Conservation (phyloP, 257 asterid genomes). For the Scutellaria barbata region DNA sequence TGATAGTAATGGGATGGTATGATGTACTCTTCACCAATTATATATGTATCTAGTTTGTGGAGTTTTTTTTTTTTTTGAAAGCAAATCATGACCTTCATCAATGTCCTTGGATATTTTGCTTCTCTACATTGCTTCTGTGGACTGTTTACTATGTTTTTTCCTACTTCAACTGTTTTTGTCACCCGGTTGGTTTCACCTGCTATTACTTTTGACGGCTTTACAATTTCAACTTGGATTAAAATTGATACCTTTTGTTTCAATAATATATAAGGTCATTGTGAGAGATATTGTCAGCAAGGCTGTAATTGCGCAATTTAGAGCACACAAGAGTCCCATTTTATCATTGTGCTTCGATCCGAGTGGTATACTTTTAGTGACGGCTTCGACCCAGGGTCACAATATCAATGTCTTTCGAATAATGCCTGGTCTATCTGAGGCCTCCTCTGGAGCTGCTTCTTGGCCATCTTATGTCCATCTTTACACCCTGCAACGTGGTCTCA, state of each 20-base stretch:
- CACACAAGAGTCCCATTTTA: conserved; percentile 74
- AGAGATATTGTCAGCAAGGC: conserved; percentile 70
- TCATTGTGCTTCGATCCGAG: conserved; percentile 63
- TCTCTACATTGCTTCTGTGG: conserved; percentile 5
- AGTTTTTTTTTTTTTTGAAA: conserved; percentile 11
- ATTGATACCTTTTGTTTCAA: conserved; percentile 15
- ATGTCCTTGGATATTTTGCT: not conserved
- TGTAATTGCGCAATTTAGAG: conserved; percentile 82
- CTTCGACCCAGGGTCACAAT: conserved; percentile 93
- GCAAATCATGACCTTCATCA: not conserved
- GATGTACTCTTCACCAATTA: conserved; percentile 24
- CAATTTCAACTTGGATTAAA: conserved; percentile 21
- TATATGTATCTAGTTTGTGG: not conserved
- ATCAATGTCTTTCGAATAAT: conserved; percentile 70
- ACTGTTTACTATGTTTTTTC: conserved; percentile 10
- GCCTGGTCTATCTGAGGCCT: conserved; percentile 48
- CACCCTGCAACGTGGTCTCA: conserved; percentile 86
- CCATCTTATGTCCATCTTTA: conserved; percentile 72
- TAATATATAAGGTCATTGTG: conserved; percentile 70
- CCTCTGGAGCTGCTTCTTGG: conserved; percentile 48
- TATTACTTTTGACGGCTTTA: conserved; percentile 10
- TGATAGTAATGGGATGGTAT: conserved; percentile 87
- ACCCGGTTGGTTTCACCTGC: not conserved
- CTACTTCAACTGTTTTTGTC: not conserved
- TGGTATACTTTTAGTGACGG: conserved; percentile 64